Base-by-base conservation (phyloP, 2,329 filamentous ascomycete genomes). In the Phaeomoniella chlamydospora region DNA sequence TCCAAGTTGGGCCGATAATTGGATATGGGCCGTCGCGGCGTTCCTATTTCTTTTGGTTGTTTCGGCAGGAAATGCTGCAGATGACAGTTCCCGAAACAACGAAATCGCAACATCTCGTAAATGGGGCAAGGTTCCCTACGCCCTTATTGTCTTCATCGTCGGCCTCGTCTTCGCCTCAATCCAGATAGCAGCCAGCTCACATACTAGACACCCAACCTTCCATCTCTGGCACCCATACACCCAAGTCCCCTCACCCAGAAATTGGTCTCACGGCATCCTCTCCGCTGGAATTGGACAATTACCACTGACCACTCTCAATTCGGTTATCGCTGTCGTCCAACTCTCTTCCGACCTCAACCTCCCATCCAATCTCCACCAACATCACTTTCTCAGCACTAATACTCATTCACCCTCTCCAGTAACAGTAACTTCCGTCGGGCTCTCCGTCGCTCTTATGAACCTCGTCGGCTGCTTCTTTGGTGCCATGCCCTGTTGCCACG, bases 401-500 rank as follows among this genome's bases (percentile, higher is more conserved):
- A 57, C 80, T 3, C 69, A 72, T 0, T 63, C 77, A 0, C 84
- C 85, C 0, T 74, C 74, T 0, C 16, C 32, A 4, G 9, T n/a
- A 6, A 26, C 22, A 26, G 78, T 85, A 4, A 88, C 84, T 0
- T 67, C 76, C 1, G 66, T 96, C 18, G 88, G 87, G 1, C 54
- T 87, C 40, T 93, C 84, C 37, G 83, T 96, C 3, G 77, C 79
- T 0, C 49, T 66, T 2, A 92, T 94, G 74, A 96, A 96, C 52
- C 62, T 94, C 3, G 55, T 80, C 1, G 80, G 81, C 12, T 87
- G 83, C 49, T 93, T 84, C 82, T 92, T 94, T 49, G 87, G 87
- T 33, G 81, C 80, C 4, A 96, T 94, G 90, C 90, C 88, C 3
- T 77, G 90, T 3, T 96, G 90, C 51, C 90, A 96, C 53, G 88